Evolutionary conservation across 1,284 basidiomycete species (phyloP).

Genomic region (Melampsora americana): DNA sequence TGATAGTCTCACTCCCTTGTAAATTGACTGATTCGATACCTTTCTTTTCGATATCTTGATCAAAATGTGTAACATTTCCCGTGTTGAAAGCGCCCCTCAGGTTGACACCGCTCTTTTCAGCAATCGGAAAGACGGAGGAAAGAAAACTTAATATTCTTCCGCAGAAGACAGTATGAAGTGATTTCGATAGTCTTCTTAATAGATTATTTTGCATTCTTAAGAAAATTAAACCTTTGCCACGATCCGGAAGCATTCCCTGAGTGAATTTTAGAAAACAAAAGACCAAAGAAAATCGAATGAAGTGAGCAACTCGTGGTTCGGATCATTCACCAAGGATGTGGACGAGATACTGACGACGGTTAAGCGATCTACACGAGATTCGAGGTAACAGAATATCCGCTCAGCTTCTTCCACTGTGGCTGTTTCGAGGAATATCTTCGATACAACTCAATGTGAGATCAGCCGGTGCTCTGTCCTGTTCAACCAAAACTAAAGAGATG

Average conservation of each 20-base stretch:
- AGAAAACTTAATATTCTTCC: constrained; percentile 82
- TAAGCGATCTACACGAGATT: constrained; percentile 26
- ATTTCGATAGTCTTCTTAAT: constrained; percentile 72
- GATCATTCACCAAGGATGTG: not conserved
- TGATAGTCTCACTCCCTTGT: not conserved
- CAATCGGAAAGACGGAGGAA: constrained; percentile 76
- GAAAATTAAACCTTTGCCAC: constrained; percentile 78
- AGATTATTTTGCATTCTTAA: constrained; percentile 81
- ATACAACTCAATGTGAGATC: constrained; percentile 34
- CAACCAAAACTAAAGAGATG: constrained; percentile 19
- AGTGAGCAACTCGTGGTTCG: not conserved
- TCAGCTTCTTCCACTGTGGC: constrained; percentile 30
- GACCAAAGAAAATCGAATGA: not conserved
- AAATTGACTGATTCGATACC: not conserved
- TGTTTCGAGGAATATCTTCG: constrained; percentile 28
- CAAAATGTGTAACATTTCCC: constrained; percentile 59
- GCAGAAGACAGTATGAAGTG: constrained; percentile 72
- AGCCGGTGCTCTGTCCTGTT: constrained; percentile 15
- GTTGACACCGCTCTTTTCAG: constrained; percentile 85
- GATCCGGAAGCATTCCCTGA: constrained; percentile 70
- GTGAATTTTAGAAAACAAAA: not conserved
- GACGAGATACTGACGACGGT: constrained; percentile 22
- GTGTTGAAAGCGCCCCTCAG: constrained; percentile 71
- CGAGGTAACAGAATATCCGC: constrained; percentile 33
- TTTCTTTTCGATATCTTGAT: constrained; percentile 43